Percentiles rank a stretch among this genome's conserved stretches.
Evolutionary conservation across 2,329 filamentous ascomycete genomes (phyloP).

Genomic region (Colletotrichum liriopes): DNA sequence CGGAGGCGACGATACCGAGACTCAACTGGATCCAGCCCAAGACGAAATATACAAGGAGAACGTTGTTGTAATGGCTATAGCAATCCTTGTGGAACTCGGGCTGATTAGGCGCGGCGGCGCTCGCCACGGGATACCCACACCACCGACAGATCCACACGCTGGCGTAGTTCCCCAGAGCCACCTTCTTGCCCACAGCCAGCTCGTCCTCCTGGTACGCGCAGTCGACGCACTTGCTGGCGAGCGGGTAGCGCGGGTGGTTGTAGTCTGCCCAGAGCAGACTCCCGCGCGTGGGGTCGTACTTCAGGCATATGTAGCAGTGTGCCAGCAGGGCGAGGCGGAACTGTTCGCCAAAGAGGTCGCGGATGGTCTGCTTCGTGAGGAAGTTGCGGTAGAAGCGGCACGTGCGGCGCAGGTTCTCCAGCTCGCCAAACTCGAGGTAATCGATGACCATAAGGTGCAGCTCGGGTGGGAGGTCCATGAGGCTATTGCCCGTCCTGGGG

Average conservation of each 20-base stretch:
- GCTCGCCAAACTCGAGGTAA: conserved; percentile 59
- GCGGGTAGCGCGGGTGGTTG: conserved; percentile 53
- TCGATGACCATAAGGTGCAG: conserved; percentile 59
- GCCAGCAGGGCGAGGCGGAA: conserved; percentile 52
- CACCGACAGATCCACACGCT: conserved; percentile 60
- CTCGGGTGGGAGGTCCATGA: conserved; percentile 59
- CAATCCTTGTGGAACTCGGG: conserved; percentile 60
- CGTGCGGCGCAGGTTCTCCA: conserved; percentile 59
- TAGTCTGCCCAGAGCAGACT: conserved; percentile 52
- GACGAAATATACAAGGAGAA: conserved; percentile 56
- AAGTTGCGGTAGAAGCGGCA: conserved; percentile 55
- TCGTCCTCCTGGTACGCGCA: conserved; percentile 56
- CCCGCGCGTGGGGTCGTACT: conserved; percentile 50
- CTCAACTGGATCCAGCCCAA: conserved; percentile 57
- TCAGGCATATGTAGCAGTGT: conserved; percentile 60
- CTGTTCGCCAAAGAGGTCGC: conserved; percentile 54
- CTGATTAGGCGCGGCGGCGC: conserved; percentile 50
- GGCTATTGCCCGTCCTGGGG: conserved; percentile 35
- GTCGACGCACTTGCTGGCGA: conserved; percentile 57
- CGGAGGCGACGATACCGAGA: conserved; percentile 54
- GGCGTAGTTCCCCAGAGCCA: conserved; percentile 54
- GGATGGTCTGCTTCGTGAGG: conserved; percentile 55
- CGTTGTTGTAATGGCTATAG: conserved; percentile 56
- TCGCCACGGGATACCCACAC: conserved; percentile 59
- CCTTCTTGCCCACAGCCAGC: conserved; percentile 55